Evolutionary conservation across 1,284 basidiomycete species (phyloP).

Genomic region (Boletus semigastroideus): DNA sequence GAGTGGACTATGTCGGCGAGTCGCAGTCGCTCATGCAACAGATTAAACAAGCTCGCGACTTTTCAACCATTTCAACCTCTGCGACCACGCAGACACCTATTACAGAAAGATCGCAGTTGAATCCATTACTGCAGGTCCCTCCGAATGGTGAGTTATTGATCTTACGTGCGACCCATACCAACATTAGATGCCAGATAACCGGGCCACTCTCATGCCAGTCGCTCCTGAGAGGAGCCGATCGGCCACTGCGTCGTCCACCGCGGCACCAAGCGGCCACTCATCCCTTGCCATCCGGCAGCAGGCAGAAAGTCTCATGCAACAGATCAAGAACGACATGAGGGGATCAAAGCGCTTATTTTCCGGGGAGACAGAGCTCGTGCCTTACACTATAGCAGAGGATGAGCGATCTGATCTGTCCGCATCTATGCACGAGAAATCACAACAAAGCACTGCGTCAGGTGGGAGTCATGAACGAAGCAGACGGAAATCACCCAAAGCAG

Average conservation of each 20-base stretch:
- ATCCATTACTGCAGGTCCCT: background rate
- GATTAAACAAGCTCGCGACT: conserved; percentile 71
- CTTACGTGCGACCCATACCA: background rate
- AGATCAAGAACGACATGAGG: conserved; percentile 76
- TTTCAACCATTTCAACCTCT: conserved; percentile 68
- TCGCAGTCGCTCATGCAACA: conserved; percentile 71
- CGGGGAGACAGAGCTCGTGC: conserved; percentile 56
- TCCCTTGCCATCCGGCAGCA: conserved; percentile 70
- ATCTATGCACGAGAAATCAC: conserved; percentile 21
- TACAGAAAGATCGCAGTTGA: conserved; percentile 13
- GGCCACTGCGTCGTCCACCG: conserved; percentile 27
- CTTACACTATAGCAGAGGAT: conserved; percentile 38
- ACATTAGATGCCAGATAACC: conserved; percentile 13
- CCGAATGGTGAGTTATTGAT: conserved; percentile 16
- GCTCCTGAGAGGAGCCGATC: conserved; percentile 10
- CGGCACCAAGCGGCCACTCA: conserved; percentile 42
- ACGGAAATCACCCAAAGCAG: conserved; percentile 24
- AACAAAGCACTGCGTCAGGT: conserved; percentile 17
- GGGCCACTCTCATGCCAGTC: conserved; percentile 11
- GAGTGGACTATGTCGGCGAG: conserved; percentile 71
- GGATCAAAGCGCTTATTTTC: conserved; percentile 69
- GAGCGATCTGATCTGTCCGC: conserved; percentile 20
- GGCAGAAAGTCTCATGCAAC: conserved; percentile 78
- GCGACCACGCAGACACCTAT: conserved; percentile 35
- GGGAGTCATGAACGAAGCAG: conserved; percentile 22